Percentiles rank a stretch among this genome's conserved stretches.
Evolutionary conservation across 768 basidiomycete genomes (phyloP).

Genomic region (Tephrocybe sp.): DNA sequence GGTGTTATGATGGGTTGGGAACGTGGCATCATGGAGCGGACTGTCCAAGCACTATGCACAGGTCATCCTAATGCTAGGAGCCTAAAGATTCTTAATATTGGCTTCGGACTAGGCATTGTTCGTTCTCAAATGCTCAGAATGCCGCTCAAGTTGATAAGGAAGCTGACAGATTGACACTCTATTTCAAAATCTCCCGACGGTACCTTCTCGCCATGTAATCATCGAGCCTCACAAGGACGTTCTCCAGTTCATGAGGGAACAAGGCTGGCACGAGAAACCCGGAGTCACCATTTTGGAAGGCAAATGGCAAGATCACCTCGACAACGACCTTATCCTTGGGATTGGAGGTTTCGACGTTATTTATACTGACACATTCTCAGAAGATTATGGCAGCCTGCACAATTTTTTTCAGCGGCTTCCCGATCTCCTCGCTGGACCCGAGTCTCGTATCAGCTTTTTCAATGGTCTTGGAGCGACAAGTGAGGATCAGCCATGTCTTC

Average conservation of each 20-base stretch:
- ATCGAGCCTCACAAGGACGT: conserved; percentile 95
- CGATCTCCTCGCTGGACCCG: conserved; percentile 67
- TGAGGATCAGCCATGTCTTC: conserved; percentile 43
- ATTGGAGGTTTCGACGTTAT: conserved; percentile 83
- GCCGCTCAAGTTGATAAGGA: neutral
- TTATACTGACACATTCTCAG: conserved; percentile 93
- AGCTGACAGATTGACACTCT: conserved; percentile 70
- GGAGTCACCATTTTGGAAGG: conserved; percentile 83
- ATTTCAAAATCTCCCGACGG: conserved; percentile 62
- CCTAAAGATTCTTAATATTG: conserved; percentile 81
- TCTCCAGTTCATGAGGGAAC: conserved; percentile 70
- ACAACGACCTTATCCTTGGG: conserved; percentile 51
- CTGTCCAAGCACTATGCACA: conserved; percentile 62
- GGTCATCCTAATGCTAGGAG: conserved; percentile 46
- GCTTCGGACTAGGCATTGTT: conserved; percentile 93
- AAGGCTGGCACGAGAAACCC: conserved; percentile 75
- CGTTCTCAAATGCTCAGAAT: conserved; percentile 25
- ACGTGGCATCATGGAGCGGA: conserved; percentile 77
- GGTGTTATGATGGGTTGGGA: conserved; percentile 99
- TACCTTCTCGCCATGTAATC: conserved; percentile 78
- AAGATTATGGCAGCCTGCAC: conserved; percentile 77
- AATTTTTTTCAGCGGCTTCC: conserved; percentile 82
- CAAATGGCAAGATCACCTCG: conserved; percentile 89
- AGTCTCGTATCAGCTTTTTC: conserved; percentile 91
- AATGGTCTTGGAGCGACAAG: conserved; percentile 96